Base-by-base conservation (phyloP, 2,329 filamentous ascomycete species). In the Penicillium sp. region DNA sequence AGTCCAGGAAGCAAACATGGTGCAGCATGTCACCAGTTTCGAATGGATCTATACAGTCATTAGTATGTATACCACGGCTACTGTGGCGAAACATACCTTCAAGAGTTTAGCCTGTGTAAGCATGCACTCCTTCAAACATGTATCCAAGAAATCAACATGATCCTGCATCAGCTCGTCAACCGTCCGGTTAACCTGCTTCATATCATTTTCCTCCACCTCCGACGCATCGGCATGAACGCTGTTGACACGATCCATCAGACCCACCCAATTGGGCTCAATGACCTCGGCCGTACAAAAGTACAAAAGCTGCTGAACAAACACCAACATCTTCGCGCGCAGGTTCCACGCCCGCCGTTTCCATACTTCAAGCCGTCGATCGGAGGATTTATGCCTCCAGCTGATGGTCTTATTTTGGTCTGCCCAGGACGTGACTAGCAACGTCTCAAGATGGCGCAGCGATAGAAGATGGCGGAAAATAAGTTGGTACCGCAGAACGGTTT, bases 101-200 rank as follows among this genome's bases (percentile, higher is more conserved):
- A 99, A 78, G 7, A 99, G 82, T 78, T 96, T 97, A 71, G 91
- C 91, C 74, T 99, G 97, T 21, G 94, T 99, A 63, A 99, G 82
- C 92, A 97, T 97, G 79, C 94, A 97, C 77, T 97, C 94, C 77
- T 97, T 99, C 68, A 99, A 81, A 73, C 94, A 99, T 4, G 94
- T 97, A 68, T 97, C 94, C 47, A 99, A 79, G 73, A 99, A 99
- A 76, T 97, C 94, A 59, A 99, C 92, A 76, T 99, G 94, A 70
- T 97, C 92, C 77, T 97, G 91, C 94, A 99, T 99, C 70, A 99
- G 78, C 77, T 97, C 92, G 70, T 99, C 94, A 1, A 99, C 94
- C 0, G 94, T 99, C 38, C 92, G 75, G 66, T 85, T 86, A n/a
- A 81, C 81, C 55, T 82, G 77, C 52, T 73, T 77, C 34, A 70